Percentiles rank a stretch among this genome's conserved stretches.
These are phyloP conservation scores for Aspergillus jensenii DNA, from an alignment of 2,329 filamentous ascomycete species.

Conservation along the genomic window DNA sequence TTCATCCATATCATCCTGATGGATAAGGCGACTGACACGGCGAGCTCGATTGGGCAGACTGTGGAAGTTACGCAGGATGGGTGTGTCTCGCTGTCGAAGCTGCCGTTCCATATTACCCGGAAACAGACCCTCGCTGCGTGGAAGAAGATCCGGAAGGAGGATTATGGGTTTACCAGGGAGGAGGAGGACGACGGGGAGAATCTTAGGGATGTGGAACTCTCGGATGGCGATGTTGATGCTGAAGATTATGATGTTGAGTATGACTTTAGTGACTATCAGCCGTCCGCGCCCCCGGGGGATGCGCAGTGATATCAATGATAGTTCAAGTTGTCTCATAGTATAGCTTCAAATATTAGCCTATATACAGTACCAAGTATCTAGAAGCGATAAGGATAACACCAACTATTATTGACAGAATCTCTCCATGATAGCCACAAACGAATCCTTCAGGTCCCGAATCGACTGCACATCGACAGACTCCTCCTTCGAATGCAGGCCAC, in stretches of 20 bases:
- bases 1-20: conserved; percentile 39
- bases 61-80: conserved; percentile 30
- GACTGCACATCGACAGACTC: background rate
- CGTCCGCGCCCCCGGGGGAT: conserved; percentile 14
- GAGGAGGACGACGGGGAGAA: conserved; percentile 36
- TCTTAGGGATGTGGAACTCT: conserved; percentile 33
- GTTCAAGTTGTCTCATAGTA: too few species aligned
- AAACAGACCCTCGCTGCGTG: conserved; percentile 34
- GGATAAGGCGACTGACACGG: conserved; percentile 36
- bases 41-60: conserved; percentile 32
- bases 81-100: conserved; percentile 32
- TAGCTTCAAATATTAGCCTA: too few species aligned
- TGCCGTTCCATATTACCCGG: conserved; percentile 33
- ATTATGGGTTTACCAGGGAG: conserved; percentile 31
- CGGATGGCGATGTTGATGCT: conserved; percentile 31
- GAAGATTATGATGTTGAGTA: conserved; percentile 38
- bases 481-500: background rate
- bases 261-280: conserved; percentile 33
- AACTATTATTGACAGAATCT: background rate
- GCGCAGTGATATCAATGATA: background rate
- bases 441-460: background rate
- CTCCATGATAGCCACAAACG: background rate
- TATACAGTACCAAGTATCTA: background rate
- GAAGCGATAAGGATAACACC: background rate
- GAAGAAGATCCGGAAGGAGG: conserved; percentile 35